phyloP scores from a whole-genome alignment of 2,329 filamentous ascomycete genomes.

The Scedosporium boydii region DNA sequence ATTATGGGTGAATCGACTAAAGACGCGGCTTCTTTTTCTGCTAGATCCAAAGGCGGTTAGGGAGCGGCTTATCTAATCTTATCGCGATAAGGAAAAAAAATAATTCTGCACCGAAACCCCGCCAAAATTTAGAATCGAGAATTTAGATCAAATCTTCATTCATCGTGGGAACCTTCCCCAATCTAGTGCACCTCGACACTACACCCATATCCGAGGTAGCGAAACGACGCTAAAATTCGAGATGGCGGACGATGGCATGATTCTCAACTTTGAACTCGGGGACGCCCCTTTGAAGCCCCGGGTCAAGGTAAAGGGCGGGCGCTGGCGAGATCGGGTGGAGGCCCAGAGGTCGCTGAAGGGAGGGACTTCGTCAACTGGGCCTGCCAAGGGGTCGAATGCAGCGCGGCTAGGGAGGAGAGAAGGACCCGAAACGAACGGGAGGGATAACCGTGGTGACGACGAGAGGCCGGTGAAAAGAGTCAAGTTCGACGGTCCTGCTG shows the following conservation, averaged over 20 bases:
- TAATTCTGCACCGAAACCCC: neutral
- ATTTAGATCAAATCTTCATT: neutral
- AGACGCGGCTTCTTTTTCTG: no score
- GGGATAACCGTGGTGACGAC: slow-evolving; percentile 17
- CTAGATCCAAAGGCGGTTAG: neutral
- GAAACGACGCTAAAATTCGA: slow-evolving; percentile 8
- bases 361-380: neutral
- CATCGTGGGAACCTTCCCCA: no score
- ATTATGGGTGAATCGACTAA: neutral
- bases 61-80: slow-evolving; percentile 4
- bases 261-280: slow-evolving; percentile 80
- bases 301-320: slow-evolving; percentile 73
- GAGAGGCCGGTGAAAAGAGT: slow-evolving; percentile 33
- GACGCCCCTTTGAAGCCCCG: slow-evolving; percentile 54
- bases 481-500: slow-evolving; percentile 14
- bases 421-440: slow-evolving; percentile 9
- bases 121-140: neutral
- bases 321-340: slow-evolving; percentile 79
- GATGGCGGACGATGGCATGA: slow-evolving; percentile 93
- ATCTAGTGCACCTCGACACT: neutral
- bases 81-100: slow-evolving; percentile 3
- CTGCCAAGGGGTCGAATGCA: slow-evolving; percentile 6
- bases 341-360: slow-evolving; percentile 33
- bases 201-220: neutral
- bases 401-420: slow-evolving; percentile 13